Evolutionary conservation across 169 alveolate species (phyloP), one percentile per base, ranked within the genome.

Genomic region (Perkinsus marinus): DNA sequence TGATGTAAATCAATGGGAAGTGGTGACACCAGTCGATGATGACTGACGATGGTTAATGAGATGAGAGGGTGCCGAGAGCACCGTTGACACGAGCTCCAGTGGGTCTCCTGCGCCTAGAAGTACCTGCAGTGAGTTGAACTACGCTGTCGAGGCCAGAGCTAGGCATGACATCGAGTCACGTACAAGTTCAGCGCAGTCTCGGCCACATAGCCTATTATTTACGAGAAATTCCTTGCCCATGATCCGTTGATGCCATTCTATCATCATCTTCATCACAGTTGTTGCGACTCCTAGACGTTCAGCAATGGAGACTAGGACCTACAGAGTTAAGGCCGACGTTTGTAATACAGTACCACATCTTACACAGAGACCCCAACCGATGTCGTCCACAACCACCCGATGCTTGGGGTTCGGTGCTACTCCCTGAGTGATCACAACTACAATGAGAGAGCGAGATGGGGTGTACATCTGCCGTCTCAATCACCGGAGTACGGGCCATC

Each of bases 161-260:
- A 57, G 79, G 79, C 79, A 26, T 13, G 79, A 16, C 34, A 7
- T 30, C 79, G 7, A 30, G 79, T 16, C 7, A 19, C 79, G 9
- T 57, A 89, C 91, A 0, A 89, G 37, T 6, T 39, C 47, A 26
- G 26, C 91, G 47, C 91, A 89, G 26, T 89, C 91, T 38, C 36
- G 37, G 22, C 91, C 91, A 13, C 39, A 19, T 0, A 93, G 92
- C 43, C 89, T 89, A 3, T 90, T 91, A 41, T 91, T 39, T 6
- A 46, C 39, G 22, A 93, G 39, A 69, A 89, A 93, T 39, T 69
- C 89, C 41, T 91, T 91, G 0, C 90, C 90, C 94, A 93, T 91
- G 36, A 46, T 43, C 38, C 90, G 89, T 39, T 93, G 94, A 68
- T 93, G 94, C 94, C 94, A 93, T 89, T 91, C 93, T 3, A 93